These are phyloP conservation scores for Allomyces macrogynus DNA, from an alignment of 192 early-diverging fungal species.

Conservation along the genomic window DNA sequence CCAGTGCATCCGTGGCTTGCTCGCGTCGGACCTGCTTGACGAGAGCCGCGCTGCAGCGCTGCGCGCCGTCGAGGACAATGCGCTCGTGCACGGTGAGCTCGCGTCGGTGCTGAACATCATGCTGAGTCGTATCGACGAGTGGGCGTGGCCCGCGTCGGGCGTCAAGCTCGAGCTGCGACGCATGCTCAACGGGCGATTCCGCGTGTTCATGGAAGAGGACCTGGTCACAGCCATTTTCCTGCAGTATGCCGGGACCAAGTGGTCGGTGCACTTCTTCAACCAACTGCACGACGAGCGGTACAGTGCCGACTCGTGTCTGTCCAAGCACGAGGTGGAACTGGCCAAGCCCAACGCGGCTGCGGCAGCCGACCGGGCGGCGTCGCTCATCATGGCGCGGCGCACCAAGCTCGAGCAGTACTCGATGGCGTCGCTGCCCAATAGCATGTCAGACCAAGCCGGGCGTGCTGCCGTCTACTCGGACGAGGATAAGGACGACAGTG, in stretches of 20 bases:
- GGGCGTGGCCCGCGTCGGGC: constrained; percentile 2
- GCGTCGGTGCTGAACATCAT: constrained; percentile 3
- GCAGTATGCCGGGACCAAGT: constrained; percentile 8
- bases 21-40: not conserved
- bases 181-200: constrained; percentile 3
- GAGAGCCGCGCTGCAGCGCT: not conserved
- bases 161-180: constrained; percentile 5
- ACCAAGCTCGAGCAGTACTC: too few relatives aligned
- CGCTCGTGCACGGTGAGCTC: constrained; percentile 4
- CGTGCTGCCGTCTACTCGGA: not conserved
- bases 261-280: constrained; percentile 6
- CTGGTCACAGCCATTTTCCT: constrained; percentile 9
- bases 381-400: too few relatives aligned
- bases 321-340: too few relatives aligned
- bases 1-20: not conserved
- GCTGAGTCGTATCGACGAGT: constrained; percentile 1
- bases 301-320: too few relatives aligned
- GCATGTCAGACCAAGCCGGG: too few relatives aligned
- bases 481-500: not conserved
- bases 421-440: too few relatives aligned
- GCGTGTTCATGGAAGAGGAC: constrained; percentile 13
- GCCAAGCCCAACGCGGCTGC: too few relatives aligned
- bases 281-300: constrained; percentile 1
- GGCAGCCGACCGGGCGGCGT: too few relatives aligned
- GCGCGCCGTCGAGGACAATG: constrained; percentile 3